phyloP scores from a whole-genome alignment of 2,329 filamentous ascomycete genomes.

The Microsporum audouinii region DNA sequence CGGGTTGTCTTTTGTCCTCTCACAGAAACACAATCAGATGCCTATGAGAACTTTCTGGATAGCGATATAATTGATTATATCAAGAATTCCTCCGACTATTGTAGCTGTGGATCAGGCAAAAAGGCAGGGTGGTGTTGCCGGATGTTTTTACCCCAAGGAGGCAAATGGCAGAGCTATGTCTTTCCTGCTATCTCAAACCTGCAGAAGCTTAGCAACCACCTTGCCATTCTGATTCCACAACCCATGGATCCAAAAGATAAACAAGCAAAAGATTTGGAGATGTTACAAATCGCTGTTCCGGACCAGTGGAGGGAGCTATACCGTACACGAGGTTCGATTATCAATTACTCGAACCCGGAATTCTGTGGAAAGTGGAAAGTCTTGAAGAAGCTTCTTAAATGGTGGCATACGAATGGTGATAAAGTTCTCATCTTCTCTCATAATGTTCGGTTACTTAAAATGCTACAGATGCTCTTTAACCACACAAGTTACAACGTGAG shows the following conservation, averaged over 20 bases:
- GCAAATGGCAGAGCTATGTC: constrained; percentile 61
- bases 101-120: constrained; percentile 56
- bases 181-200: constrained; percentile 75
- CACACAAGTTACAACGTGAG: constrained; percentile 83
- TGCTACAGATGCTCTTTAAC: constrained; percentile 74
- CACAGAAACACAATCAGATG: constrained; percentile 65
- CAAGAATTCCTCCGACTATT: constrained; percentile 54
- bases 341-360: constrained; percentile 71
- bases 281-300: constrained; percentile 63
- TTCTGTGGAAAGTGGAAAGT: constrained; percentile 98
- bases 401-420: constrained; percentile 82
- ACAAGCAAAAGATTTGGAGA: constrained; percentile 63
- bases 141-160: constrained; percentile 47
- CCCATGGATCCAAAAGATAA: constrained; percentile 56
- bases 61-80: constrained; percentile 60
- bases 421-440: constrained; percentile 96
- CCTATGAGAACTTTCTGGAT: constrained; percentile 72
- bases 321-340: constrained; percentile 61
- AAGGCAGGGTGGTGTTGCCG: constrained; percentile 76
- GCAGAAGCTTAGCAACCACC: constrained; percentile 82
- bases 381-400: constrained; percentile 69
- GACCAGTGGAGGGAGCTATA: constrained; percentile 64
- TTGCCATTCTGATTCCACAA: constrained; percentile 72
- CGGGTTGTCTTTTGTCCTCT: constrained; percentile 90
- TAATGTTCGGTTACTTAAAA: constrained; percentile 71